phyloP scores from a whole-genome alignment of 2,329 filamentous ascomycete species.

The Aspergillus bombycis region DNA sequence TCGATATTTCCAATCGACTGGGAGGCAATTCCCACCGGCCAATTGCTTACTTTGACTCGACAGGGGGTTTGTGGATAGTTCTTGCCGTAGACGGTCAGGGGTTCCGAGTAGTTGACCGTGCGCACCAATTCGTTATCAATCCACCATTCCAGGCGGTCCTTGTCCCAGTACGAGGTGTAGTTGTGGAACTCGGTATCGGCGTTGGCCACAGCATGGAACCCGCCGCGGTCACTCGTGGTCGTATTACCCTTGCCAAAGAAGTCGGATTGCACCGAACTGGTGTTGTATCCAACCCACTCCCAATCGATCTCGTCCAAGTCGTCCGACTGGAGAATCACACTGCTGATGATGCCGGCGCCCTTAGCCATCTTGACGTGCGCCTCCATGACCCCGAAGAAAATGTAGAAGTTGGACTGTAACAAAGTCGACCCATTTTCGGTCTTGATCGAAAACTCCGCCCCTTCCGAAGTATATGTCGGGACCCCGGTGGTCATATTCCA shows the following conservation, averaged over 20 bases:
- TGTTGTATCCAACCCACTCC: neutral
- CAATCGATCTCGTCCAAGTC: neutral
- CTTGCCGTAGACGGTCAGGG: neutral
- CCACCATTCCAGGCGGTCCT: slow-evolving; percentile 10
- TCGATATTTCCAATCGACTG: slow-evolving; percentile 3
- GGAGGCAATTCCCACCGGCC: neutral
- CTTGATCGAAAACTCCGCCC: neutral
- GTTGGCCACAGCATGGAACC: neutral
- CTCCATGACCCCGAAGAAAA: neutral
- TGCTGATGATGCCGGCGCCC: neutral
- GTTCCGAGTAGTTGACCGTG: slow-evolving; percentile 7
- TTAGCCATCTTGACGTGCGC: neutral
- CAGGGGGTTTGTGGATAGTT: neutral
- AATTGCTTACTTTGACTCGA: neutral
- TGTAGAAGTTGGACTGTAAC: neutral
- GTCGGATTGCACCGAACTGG: neutral
- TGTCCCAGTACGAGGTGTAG: slow-evolving; percentile 6
- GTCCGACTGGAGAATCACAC: neutral
- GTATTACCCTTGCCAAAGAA: neutral
- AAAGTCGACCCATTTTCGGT: neutral
- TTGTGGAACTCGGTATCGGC: slow-evolving; percentile 9
- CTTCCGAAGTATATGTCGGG: neutral
- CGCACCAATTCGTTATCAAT: slow-evolving; percentile 1
- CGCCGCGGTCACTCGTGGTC: neutral
- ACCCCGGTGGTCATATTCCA: neutral